phyloP scores from a whole-genome alignment of 192 early-diverging fungal genomes.

The Linnemannia zychae region DNA sequence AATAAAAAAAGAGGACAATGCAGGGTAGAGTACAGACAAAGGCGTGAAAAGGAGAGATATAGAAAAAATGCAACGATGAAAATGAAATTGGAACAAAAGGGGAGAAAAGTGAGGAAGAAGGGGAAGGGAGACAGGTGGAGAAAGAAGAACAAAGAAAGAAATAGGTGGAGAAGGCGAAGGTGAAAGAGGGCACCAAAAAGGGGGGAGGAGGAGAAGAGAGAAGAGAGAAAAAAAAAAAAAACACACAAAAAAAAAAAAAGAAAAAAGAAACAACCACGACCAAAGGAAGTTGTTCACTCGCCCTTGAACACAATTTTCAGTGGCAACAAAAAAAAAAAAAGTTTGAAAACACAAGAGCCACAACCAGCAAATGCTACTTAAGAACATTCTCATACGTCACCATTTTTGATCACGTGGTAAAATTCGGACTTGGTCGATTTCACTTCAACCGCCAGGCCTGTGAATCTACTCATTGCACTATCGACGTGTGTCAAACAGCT shows the following conservation, averaged over 20 bases:
- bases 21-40: slow-evolving; percentile 28
- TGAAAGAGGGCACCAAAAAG: neutral
- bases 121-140: neutral
- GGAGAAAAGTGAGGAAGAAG: neutral
- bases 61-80: slow-evolving; percentile 8
- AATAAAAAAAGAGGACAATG: neutral
- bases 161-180: neutral
- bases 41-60: neutral
- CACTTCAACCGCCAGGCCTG: neutral
- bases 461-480: too few relatives aligned
- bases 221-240: neutral
- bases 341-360: neutral
- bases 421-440: too few relatives aligned
- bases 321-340: slow-evolving; percentile 4
- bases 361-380: neutral
- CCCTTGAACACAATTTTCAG: neutral
- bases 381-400: neutral
- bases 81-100: neutral
- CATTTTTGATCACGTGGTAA: too few relatives aligned
- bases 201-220: neutral
- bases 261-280: neutral
- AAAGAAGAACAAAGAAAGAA: neutral
- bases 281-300: neutral
- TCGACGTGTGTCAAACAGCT: too few relatives aligned
- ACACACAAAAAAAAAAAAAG: slow-evolving; percentile 6